Conservation (phyloP, 495 filamentous ascomycete species). For the Hyaloscypha hepaticicola region DNA sequence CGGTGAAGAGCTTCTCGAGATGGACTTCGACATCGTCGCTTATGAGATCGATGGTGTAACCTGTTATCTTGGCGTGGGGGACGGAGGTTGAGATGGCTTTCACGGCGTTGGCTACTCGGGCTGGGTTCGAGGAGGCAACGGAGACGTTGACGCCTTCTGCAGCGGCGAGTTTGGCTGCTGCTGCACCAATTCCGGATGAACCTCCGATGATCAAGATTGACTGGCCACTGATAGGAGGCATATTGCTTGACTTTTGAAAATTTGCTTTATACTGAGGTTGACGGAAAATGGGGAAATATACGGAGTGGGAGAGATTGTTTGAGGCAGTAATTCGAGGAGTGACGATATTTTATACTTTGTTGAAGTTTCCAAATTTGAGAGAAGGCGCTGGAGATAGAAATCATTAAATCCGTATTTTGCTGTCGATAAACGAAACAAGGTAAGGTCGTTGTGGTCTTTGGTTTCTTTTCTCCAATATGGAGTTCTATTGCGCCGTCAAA, state of each 20-base stretch:
- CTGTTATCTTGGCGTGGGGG: constrained; percentile 35
- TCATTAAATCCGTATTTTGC: too few relatives aligned
- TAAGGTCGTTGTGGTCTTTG: too few relatives aligned
- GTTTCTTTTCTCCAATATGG: too few relatives aligned
- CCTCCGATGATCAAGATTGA: constrained; percentile 21
- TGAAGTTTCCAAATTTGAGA: too few relatives aligned
- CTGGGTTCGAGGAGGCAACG: constrained; percentile 50
- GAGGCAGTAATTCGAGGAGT: too few relatives aligned
- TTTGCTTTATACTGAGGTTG: neutral
- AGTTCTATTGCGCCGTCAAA: too few relatives aligned
- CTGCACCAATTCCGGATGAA: constrained; percentile 51
- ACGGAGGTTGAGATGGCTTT: constrained; percentile 36
- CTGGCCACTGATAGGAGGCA: constrained; percentile 15
- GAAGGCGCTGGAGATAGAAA: too few relatives aligned
- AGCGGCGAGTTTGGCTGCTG: constrained; percentile 48
- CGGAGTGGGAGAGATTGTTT: neutral
- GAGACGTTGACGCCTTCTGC: constrained; percentile 50
- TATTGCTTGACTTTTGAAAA: neutral
- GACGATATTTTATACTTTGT: too few relatives aligned
- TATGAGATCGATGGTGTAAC: constrained; percentile 50
- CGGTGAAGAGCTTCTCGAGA: constrained; percentile 47
- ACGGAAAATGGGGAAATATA: neutral
- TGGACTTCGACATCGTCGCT: constrained; percentile 42
- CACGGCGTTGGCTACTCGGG: constrained; percentile 42
- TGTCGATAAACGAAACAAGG: too few relatives aligned